Base-by-base conservation (phyloP, 345 rosid species). In the Heritiera littoralis region DNA sequence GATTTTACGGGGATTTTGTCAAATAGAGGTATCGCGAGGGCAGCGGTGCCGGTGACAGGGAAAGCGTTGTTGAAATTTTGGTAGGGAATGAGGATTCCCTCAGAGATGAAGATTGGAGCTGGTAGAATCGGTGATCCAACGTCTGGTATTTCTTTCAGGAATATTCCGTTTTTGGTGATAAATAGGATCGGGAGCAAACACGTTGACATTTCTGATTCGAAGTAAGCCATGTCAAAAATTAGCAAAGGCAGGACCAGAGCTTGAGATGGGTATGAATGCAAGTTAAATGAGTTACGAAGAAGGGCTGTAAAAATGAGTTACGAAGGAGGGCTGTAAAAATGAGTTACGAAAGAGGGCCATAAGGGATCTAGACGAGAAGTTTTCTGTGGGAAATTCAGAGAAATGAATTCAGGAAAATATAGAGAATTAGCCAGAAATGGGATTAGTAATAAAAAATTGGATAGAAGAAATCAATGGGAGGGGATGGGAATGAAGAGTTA, bases 21-120 rank as follows among this genome's bases (percentile, higher is more conserved):
- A 94, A 0, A 80, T 92, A 11, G 95, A 93, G 77, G 85, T 93
- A 10, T 81, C 91, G n/a, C n/a, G n/a, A n/a, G n/a, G 23, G 98
- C 98, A 48, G 81, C 75, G 35, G 76, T 95, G 5, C 98, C 98
- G 5, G 84, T 93, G 46, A 88, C 85, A 84, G 86, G 89, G 35
- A 86, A 82, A 7, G 94, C 94, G 6, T 84, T 90, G 4, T 80
- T 93, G 80, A 92, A 84, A 80, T 90, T 90, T 88, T 86, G 97
- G 75, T 95, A 98, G 98, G 98, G 98, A 4, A 88, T 95, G 60
- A 87, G 95, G 90, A 87, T 92, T 68, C 98, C 98, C 3, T 83
- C 88, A 64, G 94, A 91, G 82, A 80, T 76, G 28, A 87, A 85
- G 67, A 79, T 20, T 5, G 88, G 86, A 43, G 18, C 77, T 17